Base-by-base conservation (phyloP, 345 rosid species). In the Populus davidiana region DNA sequence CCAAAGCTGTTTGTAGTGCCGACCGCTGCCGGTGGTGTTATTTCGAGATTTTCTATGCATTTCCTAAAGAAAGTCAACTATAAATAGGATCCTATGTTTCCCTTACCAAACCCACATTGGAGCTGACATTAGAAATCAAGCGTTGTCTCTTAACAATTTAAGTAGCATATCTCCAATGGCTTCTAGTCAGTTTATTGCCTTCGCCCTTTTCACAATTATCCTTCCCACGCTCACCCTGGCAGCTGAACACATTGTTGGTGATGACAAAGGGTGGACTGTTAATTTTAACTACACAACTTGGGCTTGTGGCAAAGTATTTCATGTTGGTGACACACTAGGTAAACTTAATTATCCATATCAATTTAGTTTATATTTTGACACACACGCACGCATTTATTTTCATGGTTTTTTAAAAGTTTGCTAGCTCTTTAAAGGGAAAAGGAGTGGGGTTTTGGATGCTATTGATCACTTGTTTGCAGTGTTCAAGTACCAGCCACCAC, bases 301-400 rank as follows among this genome's bases (percentile, higher is more conserved):
- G 87, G 83, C 87, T 41, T 39, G 41, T 0, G 82, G 66, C 77
- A 84, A 81, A 77, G 73, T 36, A 2, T 86, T 86, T 52, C 31
- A 25, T 0, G 78, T 84, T 21, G 87, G 87, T 1, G 89, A 86
- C 67, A 72, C 17, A 56, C 54, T 83, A 64, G 85, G 87, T 87
- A 82, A 1, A 6, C 11, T 3, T 41, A 8, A 41, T 41, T 74
- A 8, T 59, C 31, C 14, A 54, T 44, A 11, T 3, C 21, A 20
- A 20, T 67, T n/a, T 23, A 13, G 0, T 2, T 49, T 18, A 27
- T 49, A 10, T 73, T 6, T 39, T 2, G 11, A 39, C 7, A 38
- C 8, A 38, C 1, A 38, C 8, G 7, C 8, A 38, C 41, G 2
- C 1, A 39, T 31, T 41, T 39, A 63, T 52, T 13, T 2, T 23